Conservation (phyloP, 1,284 basidiomycete species). For the Cryptococcus sp. region DNA sequence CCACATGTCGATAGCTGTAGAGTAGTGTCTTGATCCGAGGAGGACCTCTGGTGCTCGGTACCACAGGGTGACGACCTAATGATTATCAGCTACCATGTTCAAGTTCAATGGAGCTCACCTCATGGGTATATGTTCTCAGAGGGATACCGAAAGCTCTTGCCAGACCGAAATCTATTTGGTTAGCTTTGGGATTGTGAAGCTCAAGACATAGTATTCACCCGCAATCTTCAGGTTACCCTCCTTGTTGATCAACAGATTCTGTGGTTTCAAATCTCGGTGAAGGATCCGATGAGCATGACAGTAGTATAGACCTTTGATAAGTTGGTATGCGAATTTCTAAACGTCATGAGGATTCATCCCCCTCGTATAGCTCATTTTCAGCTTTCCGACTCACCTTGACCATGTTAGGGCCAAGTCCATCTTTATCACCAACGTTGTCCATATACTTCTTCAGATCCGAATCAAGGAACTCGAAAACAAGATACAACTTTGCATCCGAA, state of each 20-base stretch:
- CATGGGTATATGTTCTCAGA: conserved; percentile 95
- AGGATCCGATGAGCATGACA: conserved; percentile 98
- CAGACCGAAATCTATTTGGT: conserved; percentile 73
- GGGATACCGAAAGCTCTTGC: conserved; percentile 97
- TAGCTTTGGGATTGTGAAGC: conserved; percentile 2
- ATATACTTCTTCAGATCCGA: conserved; percentile 99
- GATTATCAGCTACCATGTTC: not conserved
- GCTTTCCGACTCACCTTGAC: conserved; percentile 60
- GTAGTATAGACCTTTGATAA: conserved; percentile 38
- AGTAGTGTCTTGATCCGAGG: conserved; percentile 94
- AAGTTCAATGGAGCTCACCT: conserved; percentile 56
- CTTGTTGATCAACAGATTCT: conserved; percentile 94
- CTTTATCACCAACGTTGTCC: conserved; percentile 95
- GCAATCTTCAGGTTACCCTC: conserved; percentile 95
- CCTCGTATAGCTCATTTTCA: not conserved
- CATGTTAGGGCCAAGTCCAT: conserved; percentile 87
- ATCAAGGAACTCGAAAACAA: conserved; percentile 98
- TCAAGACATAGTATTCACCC: not conserved
- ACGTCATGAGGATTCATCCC: no score
- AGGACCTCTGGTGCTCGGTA: conserved; percentile 98
- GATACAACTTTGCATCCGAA: conserved; percentile 94
- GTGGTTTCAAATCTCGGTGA: conserved; percentile 95
- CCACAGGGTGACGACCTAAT: conserved; percentile 94
- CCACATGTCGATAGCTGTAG: conserved; percentile 99
- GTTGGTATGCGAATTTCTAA: conserved; percentile 54